These are phyloP conservation scores for Aureobasidium sp. DNA, from an alignment of 2,329 filamentous ascomycete species.

Conservation along the genomic window DNA sequence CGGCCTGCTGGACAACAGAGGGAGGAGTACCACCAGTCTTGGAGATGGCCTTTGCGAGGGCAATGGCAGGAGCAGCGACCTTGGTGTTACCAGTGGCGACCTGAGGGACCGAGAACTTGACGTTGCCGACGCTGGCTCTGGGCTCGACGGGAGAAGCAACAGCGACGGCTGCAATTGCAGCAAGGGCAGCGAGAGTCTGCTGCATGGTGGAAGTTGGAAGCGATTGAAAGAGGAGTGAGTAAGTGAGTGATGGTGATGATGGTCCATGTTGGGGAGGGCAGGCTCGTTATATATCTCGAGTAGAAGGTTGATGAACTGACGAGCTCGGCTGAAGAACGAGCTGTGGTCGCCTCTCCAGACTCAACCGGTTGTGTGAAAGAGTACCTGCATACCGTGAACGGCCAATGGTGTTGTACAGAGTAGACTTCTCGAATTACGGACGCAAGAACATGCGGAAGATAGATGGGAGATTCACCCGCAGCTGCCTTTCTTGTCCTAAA, in stretches of 20 bases:
- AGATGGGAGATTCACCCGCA: not conserved
- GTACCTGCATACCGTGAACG: not conserved
- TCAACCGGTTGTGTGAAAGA: not conserved
- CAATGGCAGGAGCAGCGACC: slow-evolving; percentile 27
- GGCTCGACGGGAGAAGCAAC: slow-evolving; percentile 25
- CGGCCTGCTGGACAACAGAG: slow-evolving; percentile 23
- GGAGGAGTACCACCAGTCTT: slow-evolving; percentile 24
- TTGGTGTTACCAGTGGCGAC: slow-evolving; percentile 34
- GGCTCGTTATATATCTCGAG: not conserved
- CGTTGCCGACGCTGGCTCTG: not conserved
- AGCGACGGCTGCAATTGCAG: slow-evolving; percentile 26
- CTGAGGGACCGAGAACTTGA: slow-evolving; percentile 26
- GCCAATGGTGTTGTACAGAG: slow-evolving; percentile 5
- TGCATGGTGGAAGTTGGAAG: slow-evolving; percentile 7
- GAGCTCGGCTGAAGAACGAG: slow-evolving; percentile 1
- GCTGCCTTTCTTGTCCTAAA: slow-evolving; percentile 13
- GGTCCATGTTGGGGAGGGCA: not conserved
- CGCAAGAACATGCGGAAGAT: not conserved
- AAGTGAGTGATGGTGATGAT: slow-evolving; percentile 3
- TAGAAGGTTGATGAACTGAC: not conserved
- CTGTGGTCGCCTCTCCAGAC: not conserved
- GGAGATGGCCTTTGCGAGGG: slow-evolving; percentile 20
- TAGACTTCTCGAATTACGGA: not conserved
- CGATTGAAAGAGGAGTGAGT: not conserved
- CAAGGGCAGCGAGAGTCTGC: slow-evolving; percentile 23